Evolutionary conservation across 1,284 basidiomycete genomes (phyloP), one percentile per base, ranked within the genome.

Genomic region (Pascua sp.): DNA sequence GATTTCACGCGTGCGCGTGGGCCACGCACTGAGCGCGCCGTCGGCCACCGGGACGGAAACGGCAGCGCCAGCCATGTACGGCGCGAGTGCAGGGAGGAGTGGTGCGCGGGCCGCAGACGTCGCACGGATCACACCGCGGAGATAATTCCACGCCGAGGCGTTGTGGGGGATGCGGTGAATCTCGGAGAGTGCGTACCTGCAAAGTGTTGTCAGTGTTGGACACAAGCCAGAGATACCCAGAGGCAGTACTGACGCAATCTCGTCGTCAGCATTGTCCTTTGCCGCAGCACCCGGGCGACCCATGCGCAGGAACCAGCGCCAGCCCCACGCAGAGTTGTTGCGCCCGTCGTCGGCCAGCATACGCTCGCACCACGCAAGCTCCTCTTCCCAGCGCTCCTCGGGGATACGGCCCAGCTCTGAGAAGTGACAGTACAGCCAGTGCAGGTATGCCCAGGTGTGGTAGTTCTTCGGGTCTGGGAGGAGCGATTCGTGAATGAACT

Each of bases 321-420:
- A 96, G 72, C 95, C 91, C 95, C 95, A 99, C 13, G 91, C 96
- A 44, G 90, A 94, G 72, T 99, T 99, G 75, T 98, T 99, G 67
- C 94, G 79, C 42, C 95, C 81, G 74, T 99, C 95, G 18, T 82
- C 77, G 1, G 80, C 79, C 32, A 98, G 74, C 80, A 97, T 83
- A 55, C 76, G 72, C 62, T 93, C 88, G 51, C 89, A 83, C 74
- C 90, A 96, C 32, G 81, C 81, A 16, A 88, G 78, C 77, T 98
- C 95, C 12, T 81, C 82, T 0, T 71, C 77, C 93, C 94, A 97
- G 42, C 85, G 82, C 49, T 85, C 80, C 64, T 86, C 83, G 2
- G 69, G 53, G 37, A 77, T 66, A 39, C 65, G 66, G 47, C 65
- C 67, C 0, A 76, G 69, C n/a, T 67, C 67, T 16, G 68, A 75